Conservation (phyloP, 352 stramenopile genomes). For the Phytopythium chamaehyphon region DNA sequence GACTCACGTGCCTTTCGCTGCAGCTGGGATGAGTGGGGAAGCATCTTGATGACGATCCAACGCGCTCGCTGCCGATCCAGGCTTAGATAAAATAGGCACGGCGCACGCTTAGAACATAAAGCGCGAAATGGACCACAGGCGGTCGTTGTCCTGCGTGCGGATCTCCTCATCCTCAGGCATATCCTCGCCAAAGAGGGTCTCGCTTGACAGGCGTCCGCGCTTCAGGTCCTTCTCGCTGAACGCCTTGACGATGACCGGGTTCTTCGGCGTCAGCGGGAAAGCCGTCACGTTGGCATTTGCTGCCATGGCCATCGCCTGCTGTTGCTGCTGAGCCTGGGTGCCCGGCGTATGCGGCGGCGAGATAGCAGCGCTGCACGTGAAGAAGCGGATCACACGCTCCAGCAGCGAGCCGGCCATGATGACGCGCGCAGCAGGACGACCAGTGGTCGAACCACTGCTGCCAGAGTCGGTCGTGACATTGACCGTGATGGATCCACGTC, state of each 20-base stretch:
- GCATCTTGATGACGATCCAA: background rate
- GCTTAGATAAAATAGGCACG: slow-evolving; percentile 8
- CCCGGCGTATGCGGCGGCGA: slow-evolving; percentile 39
- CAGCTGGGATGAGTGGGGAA: no score
- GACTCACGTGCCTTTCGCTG: no score
- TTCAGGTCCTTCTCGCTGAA: slow-evolving; percentile 18
- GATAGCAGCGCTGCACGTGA: slow-evolving; percentile 71
- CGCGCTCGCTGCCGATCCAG: background rate
- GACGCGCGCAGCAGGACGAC: slow-evolving; percentile 3
- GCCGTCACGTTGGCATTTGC: slow-evolving; percentile 23
- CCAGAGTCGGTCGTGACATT: slow-evolving; percentile 5
- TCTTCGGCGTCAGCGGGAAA: slow-evolving; percentile 25
- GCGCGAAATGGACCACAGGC: slow-evolving; percentile 48
- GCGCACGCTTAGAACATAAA: slow-evolving; percentile 46
- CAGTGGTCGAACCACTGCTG: background rate
- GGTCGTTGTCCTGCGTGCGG: slow-evolving; percentile 47
- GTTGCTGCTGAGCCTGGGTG: slow-evolving; percentile 3
- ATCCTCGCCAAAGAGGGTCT: slow-evolving; percentile 24
- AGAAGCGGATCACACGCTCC: slow-evolving; percentile 81
- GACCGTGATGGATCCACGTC: slow-evolving; percentile 9
- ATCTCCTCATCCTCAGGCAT: slow-evolving; percentile 47
- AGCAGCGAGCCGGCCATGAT: slow-evolving; percentile 27
- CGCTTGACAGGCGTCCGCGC: slow-evolving; percentile 21
- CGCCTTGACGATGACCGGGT: slow-evolving; percentile 29
- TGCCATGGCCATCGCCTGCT: slow-evolving; percentile 3